These are phyloP conservation scores for Dactylellina leptospora DNA, from an alignment of 2,329 filamentous ascomycete genomes.

Conservation along the genomic window DNA sequence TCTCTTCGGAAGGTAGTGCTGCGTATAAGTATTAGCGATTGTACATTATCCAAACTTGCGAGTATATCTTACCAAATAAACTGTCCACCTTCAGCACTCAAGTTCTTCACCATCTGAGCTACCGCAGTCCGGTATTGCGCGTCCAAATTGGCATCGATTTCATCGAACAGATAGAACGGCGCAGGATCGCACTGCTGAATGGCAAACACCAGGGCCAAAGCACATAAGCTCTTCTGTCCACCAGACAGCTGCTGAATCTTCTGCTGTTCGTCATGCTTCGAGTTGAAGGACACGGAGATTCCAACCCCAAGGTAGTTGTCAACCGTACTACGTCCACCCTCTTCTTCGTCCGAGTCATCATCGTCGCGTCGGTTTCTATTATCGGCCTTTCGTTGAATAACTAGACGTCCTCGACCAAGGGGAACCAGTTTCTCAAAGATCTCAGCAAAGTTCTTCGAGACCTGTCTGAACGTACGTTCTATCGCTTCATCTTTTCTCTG, in stretches of 20 bases:
- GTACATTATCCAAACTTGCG: background rate
- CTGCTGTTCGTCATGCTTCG: slow-evolving; percentile 97
- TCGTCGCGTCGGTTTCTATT: slow-evolving; percentile 64
- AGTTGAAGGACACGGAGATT: slow-evolving; percentile 98
- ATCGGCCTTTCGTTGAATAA: slow-evolving; percentile 92
- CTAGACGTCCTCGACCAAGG: slow-evolving; percentile 85
- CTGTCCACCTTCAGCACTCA: slow-evolving; percentile 71
- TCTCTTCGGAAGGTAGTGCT: slow-evolving; percentile 98
- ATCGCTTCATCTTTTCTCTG: slow-evolving; percentile 98
- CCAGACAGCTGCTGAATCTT: slow-evolving; percentile 96
- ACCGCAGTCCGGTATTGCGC: slow-evolving; percentile 96
- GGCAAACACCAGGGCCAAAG: slow-evolving; percentile 97
- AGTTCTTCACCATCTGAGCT: slow-evolving; percentile 82
- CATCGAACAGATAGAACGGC: slow-evolving; percentile 98
- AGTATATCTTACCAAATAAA: slow-evolving; percentile 71
- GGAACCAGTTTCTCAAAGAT: slow-evolving; percentile 97
- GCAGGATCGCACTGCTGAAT: slow-evolving; percentile 97
- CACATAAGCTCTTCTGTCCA: slow-evolving; percentile 91
- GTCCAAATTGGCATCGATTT: slow-evolving; percentile 97
- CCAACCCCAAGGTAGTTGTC: slow-evolving; percentile 97
- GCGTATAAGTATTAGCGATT: slow-evolving; percentile 4
- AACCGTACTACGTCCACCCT: slow-evolving; percentile 67
- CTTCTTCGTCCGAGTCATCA: slow-evolving; percentile 72
- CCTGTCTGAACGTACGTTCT: slow-evolving; percentile 97
- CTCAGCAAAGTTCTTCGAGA: slow-evolving; percentile 87